These are phyloP conservation scores for Echinochloa phyllopogon DNA, from an alignment of 176 grass and related monocot genomes.

Conservation along the genomic window DNA sequence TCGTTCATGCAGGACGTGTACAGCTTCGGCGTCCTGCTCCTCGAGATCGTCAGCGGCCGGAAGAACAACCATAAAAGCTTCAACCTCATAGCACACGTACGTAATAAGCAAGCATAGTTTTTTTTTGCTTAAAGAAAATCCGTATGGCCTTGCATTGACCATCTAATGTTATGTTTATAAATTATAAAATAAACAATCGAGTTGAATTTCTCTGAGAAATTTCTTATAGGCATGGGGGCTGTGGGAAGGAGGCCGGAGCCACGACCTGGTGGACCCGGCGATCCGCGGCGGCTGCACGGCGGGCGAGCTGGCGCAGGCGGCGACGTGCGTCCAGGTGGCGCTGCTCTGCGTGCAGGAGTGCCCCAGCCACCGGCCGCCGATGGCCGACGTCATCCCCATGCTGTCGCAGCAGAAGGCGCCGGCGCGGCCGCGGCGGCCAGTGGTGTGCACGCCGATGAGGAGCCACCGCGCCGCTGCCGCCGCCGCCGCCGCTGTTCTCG, in stretches of 20 bases:
- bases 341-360: conserved; percentile 55
- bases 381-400: conserved; percentile 41
- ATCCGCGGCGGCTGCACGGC: conserved; percentile 19
- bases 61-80: conserved; percentile 41
- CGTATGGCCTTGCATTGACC: too few species aligned
- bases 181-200: too few species aligned
- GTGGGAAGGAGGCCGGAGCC: conserved; percentile 34
- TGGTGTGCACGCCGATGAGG: conserved; percentile 13
- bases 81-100: conserved; percentile 48
- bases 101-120: neutral
- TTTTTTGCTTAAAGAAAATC: too few species aligned
- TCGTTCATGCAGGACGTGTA: conserved; percentile 77
- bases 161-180: too few species aligned
- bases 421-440: conserved; percentile 21
- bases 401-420: conserved; percentile 21
- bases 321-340: conserved; percentile 41
- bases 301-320: conserved; percentile 18
- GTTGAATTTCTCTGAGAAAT: neutral
- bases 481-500: neutral
- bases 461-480: neutral
- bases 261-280: conserved; percentile 18
- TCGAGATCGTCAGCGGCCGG: conserved; percentile 65
- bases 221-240: conserved; percentile 42
- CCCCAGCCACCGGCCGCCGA: conserved; percentile 31
- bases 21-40: conserved; percentile 68